Evolutionary conservation across 1,284 basidiomycete species (phyloP), one percentile per base, ranked within the genome.

Genomic region (Microbotryum scabiosae): DNA sequence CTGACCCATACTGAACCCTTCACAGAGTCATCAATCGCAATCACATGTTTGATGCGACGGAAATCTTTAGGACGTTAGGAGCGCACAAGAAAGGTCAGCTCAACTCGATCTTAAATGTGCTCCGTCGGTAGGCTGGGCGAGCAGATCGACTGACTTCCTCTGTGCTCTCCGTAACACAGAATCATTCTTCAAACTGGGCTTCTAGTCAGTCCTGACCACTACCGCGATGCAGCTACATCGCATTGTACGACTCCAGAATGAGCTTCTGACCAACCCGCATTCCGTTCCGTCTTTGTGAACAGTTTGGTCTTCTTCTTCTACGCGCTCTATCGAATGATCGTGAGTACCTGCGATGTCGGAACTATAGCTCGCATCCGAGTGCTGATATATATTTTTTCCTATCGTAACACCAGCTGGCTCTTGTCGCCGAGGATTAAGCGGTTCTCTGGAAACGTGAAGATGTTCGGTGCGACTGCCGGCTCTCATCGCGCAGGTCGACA

Each of bases 11-110:
- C 30, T 9, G 36, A 41, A 41, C 16, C 16, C 14, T 16, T 20
- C 2, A 10, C 74, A 97, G 92, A 78, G 90, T 97, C 73, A 83
- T 88, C 73, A 86, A 86, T 76, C 92, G 92, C 73, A 88, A 88
- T 73, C 93, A 97, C 78, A 94, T 97, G 88, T 94, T 97, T 75
- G 94, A 99, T 76, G 94, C 94, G 57, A 98, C 96, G 36, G 96
- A 98, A 77, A 98, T 98, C 72, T 98, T 99, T 82, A 83, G 96
- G 69, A 94, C 94, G 65, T 78, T 98, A 51, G 84, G 87, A 20
- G 84, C 82, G 47, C 96, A 97, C 78, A 99, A 99, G 80, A 97
- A 93, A 75, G 93, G 65, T 67, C 21, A 12, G 64, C 21, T 3
- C 25, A 68, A 45, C 23, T 16, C 32, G 20, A 14, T 26, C 12